Evolutionary conservation across 2,329 filamentous ascomycete species (phyloP).

Genomic region (Lasiodiplodia theobromae): DNA sequence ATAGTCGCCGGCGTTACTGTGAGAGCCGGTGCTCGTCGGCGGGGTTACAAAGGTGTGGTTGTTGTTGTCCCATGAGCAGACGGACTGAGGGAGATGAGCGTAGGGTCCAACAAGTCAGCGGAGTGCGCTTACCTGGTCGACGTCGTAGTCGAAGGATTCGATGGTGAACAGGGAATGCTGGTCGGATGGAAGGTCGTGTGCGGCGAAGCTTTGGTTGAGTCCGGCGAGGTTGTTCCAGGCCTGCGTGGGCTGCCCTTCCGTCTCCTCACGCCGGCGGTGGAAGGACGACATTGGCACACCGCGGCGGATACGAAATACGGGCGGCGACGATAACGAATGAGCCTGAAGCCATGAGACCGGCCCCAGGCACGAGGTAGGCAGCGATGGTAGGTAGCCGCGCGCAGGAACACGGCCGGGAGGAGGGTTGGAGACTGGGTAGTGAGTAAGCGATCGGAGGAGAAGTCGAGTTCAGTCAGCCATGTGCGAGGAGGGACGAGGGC

Average conservation of each 20-base stretch:
- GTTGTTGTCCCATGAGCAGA: background rate
- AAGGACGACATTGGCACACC: constrained; percentile 2
- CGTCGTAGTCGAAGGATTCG: constrained; percentile 1
- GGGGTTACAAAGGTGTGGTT: background rate
- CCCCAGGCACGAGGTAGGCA: constrained; percentile 20
- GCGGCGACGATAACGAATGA: background rate
- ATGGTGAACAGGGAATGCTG: background rate
- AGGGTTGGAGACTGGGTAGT: background rate
- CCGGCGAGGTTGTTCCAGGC: background rate
- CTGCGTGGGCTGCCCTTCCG: background rate
- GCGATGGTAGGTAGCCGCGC: background rate
- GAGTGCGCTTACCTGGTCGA: background rate
- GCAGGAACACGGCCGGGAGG: background rate
- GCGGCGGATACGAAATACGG: background rate
- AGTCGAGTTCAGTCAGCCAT: constrained; percentile 5
- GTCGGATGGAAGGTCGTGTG: background rate
- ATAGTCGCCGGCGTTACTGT: constrained; percentile 1
- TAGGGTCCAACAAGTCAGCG: background rate
- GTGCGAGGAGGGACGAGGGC: background rate
- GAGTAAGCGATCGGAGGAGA: background rate
- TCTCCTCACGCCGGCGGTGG: background rate
- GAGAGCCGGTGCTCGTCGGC: background rate
- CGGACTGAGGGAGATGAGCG: background rate
- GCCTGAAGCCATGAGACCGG: constrained; percentile 2
- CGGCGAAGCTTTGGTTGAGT: background rate